A percentile compares a stretch with the other conserved stretches of the same genome.
phyloP scores from a whole-genome alignment of 805 yeast genomes.

The Yamadazyma insecticola region DNA sequence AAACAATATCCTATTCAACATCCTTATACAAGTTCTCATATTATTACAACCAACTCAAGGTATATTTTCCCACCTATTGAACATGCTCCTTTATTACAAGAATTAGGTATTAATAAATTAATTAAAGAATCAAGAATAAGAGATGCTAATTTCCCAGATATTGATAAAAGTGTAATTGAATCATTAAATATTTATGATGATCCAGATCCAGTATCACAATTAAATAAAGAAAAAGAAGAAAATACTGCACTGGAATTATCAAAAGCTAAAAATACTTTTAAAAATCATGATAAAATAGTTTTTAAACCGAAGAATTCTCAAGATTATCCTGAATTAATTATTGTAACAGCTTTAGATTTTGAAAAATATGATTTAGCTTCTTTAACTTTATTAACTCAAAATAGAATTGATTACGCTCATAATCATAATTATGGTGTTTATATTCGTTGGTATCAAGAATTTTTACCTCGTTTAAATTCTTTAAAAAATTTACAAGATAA shows the following conservation, averaged over 20 bases:
- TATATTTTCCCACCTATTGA: slow-evolving; percentile 74
- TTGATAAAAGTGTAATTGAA: slow-evolving; percentile 28
- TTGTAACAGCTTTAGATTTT: slow-evolving; percentile 78
- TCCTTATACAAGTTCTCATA: slow-evolving; percentile 26
- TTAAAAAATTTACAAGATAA: slow-evolving; percentile 35
- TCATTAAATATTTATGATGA: slow-evolving; percentile 44
- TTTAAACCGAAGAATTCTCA: slow-evolving; percentile 31
- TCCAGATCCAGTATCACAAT: slow-evolving; percentile 28
- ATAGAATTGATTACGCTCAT: slow-evolving; percentile 85
- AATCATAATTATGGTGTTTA: slow-evolving; percentile 77
- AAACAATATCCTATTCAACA: slow-evolving; percentile 26
- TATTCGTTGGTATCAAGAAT: slow-evolving; percentile 82
- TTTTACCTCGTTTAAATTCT: slow-evolving; percentile 52
- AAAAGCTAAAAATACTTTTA: slow-evolving; percentile 52
- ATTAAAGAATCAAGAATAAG: slow-evolving; percentile 46
- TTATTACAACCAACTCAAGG: slow-evolving; percentile 43
- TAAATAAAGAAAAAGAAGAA: slow-evolving; percentile 42
- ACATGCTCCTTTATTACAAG: slow-evolving; percentile 58
- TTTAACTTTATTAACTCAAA: slow-evolving; percentile 69
- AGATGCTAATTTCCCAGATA: slow-evolving; percentile 38
- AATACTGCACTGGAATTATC: slow-evolving; percentile 39
- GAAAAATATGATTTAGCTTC: slow-evolving; percentile 57
- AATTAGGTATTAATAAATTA: slow-evolving; percentile 48
- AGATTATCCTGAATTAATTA: slow-evolving; percentile 58
- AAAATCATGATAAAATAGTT: slow-evolving; percentile 61